Evolutionary conservation across 1,284 basidiomycete genomes (phyloP).

Genomic region (Boletus holoroseus): DNA sequence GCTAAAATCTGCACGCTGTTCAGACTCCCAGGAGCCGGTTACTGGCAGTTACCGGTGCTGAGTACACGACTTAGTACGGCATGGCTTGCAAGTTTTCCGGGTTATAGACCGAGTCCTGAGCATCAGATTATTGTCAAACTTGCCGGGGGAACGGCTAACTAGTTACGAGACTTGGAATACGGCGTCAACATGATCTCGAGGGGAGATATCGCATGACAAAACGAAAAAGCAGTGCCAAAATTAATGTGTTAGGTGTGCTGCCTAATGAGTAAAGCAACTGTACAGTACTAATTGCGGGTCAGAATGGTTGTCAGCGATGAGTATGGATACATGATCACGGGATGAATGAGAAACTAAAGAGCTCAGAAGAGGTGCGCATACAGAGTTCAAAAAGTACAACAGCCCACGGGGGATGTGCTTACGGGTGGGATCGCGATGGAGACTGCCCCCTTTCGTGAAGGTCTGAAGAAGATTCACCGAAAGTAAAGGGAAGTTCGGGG

Average conservation of each 20-base stretch:
- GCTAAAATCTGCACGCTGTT: not conserved
- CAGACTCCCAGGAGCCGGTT: constrained; percentile 7
- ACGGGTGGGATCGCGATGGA: constrained; percentile 23
- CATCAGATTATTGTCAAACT: not conserved
- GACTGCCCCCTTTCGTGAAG: constrained; percentile 31
- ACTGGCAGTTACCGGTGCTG: constrained; percentile 6
- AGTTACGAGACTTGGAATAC: constrained; percentile 13
- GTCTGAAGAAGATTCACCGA: constrained; percentile 37
- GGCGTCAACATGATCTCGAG: constrained; percentile 5
- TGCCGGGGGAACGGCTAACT: not conserved
- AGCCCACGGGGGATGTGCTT: not conserved
- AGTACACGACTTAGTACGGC: too few species aligned
- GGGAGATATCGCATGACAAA: constrained; percentile 5
- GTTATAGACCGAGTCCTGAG: not conserved
- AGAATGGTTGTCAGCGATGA: constrained; percentile 19
- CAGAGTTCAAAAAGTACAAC: constrained; percentile 12
- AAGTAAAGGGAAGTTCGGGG: constrained; percentile 65
- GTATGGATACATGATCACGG: constrained; percentile 29
- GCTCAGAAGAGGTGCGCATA: constrained; percentile 13
- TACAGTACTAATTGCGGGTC: constrained; percentile 27
- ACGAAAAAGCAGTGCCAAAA: constrained; percentile 14
- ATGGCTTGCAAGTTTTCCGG: too few species aligned
- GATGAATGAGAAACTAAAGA: constrained; percentile 3
- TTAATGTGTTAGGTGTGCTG: constrained; percentile 28
- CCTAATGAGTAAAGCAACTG: constrained; percentile 39